phyloP scores from a whole-genome alignment of 768 basidiomycete genomes.

The Mycena latifolia region DNA sequence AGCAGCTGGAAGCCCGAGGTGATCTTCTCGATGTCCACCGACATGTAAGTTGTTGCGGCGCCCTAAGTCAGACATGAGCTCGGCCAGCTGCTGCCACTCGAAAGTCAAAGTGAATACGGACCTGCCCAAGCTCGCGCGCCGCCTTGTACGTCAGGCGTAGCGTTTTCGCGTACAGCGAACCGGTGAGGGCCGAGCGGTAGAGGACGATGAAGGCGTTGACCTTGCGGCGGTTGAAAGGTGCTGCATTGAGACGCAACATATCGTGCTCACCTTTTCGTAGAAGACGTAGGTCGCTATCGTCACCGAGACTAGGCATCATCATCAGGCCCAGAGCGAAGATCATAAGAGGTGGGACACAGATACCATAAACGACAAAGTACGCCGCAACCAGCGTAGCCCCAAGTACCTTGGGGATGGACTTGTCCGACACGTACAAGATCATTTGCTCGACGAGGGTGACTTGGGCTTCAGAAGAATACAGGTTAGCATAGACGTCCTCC shows the following conservation, averaged over 20 bases:
- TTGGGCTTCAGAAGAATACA: slow-evolving; percentile 4
- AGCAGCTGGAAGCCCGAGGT: slow-evolving; percentile 12
- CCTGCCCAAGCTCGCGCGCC: slow-evolving; percentile 15
- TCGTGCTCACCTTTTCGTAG: slow-evolving; percentile 9
- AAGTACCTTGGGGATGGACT: slow-evolving; percentile 20
- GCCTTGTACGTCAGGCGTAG: slow-evolving; percentile 18
- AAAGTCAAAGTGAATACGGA: not conserved
- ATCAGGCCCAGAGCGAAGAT: no score
- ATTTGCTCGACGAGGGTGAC: slow-evolving; percentile 29
- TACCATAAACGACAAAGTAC: slow-evolving; percentile 23
- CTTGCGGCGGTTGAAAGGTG: not conserved
- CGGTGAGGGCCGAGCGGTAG: slow-evolving; percentile 25
- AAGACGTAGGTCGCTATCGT: slow-evolving; percentile 12
- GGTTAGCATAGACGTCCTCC: not conserved
- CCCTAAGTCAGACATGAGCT: no score
- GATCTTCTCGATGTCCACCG: slow-evolving; percentile 26
- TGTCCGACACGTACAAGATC: slow-evolving; percentile 23
- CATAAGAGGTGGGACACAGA: not conserved
- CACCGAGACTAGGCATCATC: not conserved
- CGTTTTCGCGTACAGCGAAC: slow-evolving; percentile 24
- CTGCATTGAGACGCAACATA: slow-evolving; percentile 4
- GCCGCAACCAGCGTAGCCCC: slow-evolving; percentile 14
- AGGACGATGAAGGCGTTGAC: slow-evolving; percentile 29
- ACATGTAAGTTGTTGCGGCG: slow-evolving; percentile 12
- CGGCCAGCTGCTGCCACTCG: slow-evolving; percentile 1